Base-by-base conservation (phyloP, 306 rosid genomes). In the Cucurbita moschata region DNA sequence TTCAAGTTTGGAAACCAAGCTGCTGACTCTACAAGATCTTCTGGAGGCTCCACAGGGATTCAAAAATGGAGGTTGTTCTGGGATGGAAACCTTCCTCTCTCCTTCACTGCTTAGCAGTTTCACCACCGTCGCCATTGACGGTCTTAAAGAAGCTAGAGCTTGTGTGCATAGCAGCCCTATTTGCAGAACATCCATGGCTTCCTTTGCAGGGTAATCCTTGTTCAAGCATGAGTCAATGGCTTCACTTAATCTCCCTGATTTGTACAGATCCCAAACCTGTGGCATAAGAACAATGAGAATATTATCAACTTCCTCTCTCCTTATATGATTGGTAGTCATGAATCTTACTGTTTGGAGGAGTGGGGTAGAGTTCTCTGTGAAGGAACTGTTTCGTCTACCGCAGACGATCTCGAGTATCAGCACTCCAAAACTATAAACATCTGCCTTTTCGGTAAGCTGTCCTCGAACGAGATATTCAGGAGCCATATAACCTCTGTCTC, bases 391-490 rank as follows among this genome's bases (percentile, higher is more conserved):
- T 76, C 92, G 85, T 81, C 90, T 84, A 26, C 96, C 92, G 26
- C 88, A 74, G 11, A 88, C 79, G 75, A 89, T 88, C 85, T 92
- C 97, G n/a, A 92, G 85, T 63, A 89, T 89, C 61, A 92, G 76
- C 35, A 92, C 92, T 61, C 97, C 96, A 40, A 73, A 92, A 57
- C 97, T 85, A 76, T 88, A 92, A 1, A 92, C 92, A 47, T 89
- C 97, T 51, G 95, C 96, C 77, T 88, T 92, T 18, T 92, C 96
- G 2, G 96, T 92, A 1, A 92, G 92, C 69, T 92, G 95, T 35
- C 97, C 97, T 77, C 91, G 83, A 77, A 83, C 62, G 30, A 92
- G 92, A 87, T 92, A 92, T 77, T 92, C 97, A 0, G 97, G 96
- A 53, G 97, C 97, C 96, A 92, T 92, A 55, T 92, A 92, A 57